Evolutionary conservation across 202 grass and related monocot species (phyloP), one percentile per base, ranked within the genome.

Genomic region (Hordeum pubiflorum): DNA sequence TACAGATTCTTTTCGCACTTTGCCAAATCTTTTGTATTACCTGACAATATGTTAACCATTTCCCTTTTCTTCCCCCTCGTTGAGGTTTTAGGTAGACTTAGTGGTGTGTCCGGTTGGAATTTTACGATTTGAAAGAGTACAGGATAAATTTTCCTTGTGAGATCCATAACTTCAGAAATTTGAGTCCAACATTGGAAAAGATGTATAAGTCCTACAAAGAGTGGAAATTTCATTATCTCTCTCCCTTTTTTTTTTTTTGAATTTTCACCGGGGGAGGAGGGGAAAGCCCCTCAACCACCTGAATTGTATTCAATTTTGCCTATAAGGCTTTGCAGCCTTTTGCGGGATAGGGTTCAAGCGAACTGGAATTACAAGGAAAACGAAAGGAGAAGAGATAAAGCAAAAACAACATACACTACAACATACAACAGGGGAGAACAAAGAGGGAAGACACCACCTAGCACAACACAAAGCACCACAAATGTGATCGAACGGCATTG

Each of bases 1-100:
- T 90, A 76, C 69, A 81, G 18, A 72, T 86, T 80, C 63, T 86
- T 90, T 86, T 86, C 8, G 29, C 21, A 85, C 58, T 63, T 66
- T 62, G 69, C 34, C 43, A 79, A 71, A 79, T 80, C 80, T 86
- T 82, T 75, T 83, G 79, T 90, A 83, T 70, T 74, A 81, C 22
- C 55, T 72, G 76, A 76, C 44, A 34, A 79, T 63, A 83, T 83
- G 83, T 89, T 80, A 86, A 86, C 61, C 56, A 57, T 79, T 69
- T 76, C 58, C 76, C 48, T 80, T 70, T 89, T 75, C 39, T 33
- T 26, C 61, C 68, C 72, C 72, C 80, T 39, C 17, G n/a, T 40
- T n/a, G 7, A 86, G 80, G 52, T 21, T 69, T 83, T 83, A 86
- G 84, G 69, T 78, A 84, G 58, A 14, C 13, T 63, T 74, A 82